These are phyloP conservation scores for Iris macrosiphon DNA, from an alignment of 106 monocot species.

Conservation along the genomic window DNA sequence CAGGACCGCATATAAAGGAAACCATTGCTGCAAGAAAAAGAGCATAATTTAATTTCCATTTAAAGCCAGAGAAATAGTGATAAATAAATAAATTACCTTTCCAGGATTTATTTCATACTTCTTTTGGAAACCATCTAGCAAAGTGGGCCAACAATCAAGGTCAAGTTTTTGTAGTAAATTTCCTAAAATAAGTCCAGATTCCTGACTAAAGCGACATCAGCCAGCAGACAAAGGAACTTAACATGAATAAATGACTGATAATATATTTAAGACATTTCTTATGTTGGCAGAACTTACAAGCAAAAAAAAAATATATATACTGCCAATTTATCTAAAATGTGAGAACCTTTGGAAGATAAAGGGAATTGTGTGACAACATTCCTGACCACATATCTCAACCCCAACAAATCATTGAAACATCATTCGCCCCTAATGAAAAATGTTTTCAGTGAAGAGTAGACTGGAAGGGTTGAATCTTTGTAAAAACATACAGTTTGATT, in stretches of 20 bases:
- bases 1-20: slow-evolving; percentile 68
- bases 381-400: no score
- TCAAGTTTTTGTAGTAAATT: slow-evolving; percentile 87
- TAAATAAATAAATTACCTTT: slow-evolving; percentile 31
- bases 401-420: no score
- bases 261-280: not conserved
- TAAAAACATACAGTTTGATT: no score
- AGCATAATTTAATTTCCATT: not conserved
- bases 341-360: slow-evolving; percentile 44
- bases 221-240: slow-evolving; percentile 36
- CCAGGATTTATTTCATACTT: slow-evolving; percentile 58
- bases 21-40: slow-evolving; percentile 73
- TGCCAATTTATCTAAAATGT: slow-evolving; percentile 30
- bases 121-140: slow-evolving; percentile 57
- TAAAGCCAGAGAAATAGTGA: not conserved
- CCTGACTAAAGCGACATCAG: no score
- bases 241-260: slow-evolving; percentile 18
- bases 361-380: no score
- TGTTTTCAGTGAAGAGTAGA: slow-evolving; percentile 19
- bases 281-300: no score
- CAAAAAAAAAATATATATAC: not conserved
- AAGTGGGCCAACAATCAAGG: slow-evolving; percentile 67
- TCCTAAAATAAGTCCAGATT: no score
- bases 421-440: slow-evolving; percentile 47
- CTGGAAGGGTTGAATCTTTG: no score